Base-by-base conservation (phyloP, 352 stramenopile species). In the Phytophthora aleatoria region DNA sequence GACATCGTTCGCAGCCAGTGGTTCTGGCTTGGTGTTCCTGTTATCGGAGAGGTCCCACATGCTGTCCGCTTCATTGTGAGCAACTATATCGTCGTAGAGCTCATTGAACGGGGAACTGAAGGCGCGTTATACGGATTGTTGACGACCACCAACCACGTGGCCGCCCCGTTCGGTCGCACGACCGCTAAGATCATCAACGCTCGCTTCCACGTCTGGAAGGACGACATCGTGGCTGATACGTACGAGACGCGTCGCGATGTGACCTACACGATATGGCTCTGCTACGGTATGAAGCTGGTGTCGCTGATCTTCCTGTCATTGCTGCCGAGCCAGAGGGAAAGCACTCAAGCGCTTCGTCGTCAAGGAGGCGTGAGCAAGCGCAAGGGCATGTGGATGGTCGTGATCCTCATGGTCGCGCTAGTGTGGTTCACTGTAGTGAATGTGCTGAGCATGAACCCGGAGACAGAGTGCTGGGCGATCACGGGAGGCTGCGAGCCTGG, bases 391-490 rank as follows among this genome's bases (percentile, higher is more conserved):
- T 48, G 74, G 24, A 87, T 74, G 42, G 48, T 87, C 9, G 39
- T 57, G 11, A 68, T 81, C 41, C 48, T 87, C n/a, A 42, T 70
- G 30, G 11, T 76, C 10, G 76, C 75, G 3, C 44, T 83, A 13
- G 35, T 61, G n/a, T 87, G 78, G 76, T 68, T 76, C 26, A 82
- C 70, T 38, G 59, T 71, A 24, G 74, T 82, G 31, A 84, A 86
- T 50, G 42, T 88, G 13, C 31, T 93, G 43, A 84, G 72, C 42
- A 89, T 91, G 68, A 71, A 79, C 51, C 61, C 72, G 5, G 57
- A 42, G n/a, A 93, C 80, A 30, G 67, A 81, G 57, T 93, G 85
- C 73, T 87, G 77, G 73, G 66, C 69, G 13, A 81, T 94, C 61
- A 85, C 76, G 0, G 85, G 85, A 36, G 85, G 83, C 3, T 89